Base-by-base conservation (phyloP, 2,329 filamentous ascomycete species). In the Diplodia scrobiculata region DNA sequence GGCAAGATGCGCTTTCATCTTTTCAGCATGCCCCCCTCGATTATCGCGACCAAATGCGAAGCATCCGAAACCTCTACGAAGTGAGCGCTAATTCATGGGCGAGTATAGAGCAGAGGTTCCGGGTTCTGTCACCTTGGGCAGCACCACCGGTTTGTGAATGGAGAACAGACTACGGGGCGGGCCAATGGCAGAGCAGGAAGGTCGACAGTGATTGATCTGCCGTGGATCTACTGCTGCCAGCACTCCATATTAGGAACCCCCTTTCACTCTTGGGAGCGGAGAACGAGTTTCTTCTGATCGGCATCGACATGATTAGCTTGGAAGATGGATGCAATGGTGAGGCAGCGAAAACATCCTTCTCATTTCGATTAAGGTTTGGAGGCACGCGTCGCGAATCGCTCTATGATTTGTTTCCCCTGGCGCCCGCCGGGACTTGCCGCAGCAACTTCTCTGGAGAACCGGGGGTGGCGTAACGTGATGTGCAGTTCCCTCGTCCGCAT, bases 401-500 rank as follows among this genome's bases (percentile, higher is more conserved):
- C 55, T 13, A 14, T 58, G 38, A 21, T 53, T 34, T 34, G 25
- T 48, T 47, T 48, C 25, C 21, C 29, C 19, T 29, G 5, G 25
- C 41, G 11, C 34, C 38, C 45, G 19, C 58, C 27, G 58, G 58
- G 27, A 50, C 45, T 29, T 50, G 41, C 58, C 58, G 58, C 29
- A 36, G 45, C 11, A 50, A 32, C n/a, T 25, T 17, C 25, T n/a
- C 25, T 9, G 29, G 14, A 34, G 21, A 50, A 48, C 41, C 17
- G 58, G 58, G 45, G 45, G 29, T 62, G 58, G 55, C 45, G 58
- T 62, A 47, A 50, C 29, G 19, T 19, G 58, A 62, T 62, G 29
- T 62, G 17, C 58, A 50, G 10, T 45, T 27, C 17, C 21, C 9
- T 17, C 38, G 34, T 21, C 45, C 55, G 5, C 9, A 34, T 34